These are phyloP conservation scores for Hypoxylon rickii DNA, from an alignment of 495 filamentous ascomycete species.

Conservation along the genomic window DNA sequence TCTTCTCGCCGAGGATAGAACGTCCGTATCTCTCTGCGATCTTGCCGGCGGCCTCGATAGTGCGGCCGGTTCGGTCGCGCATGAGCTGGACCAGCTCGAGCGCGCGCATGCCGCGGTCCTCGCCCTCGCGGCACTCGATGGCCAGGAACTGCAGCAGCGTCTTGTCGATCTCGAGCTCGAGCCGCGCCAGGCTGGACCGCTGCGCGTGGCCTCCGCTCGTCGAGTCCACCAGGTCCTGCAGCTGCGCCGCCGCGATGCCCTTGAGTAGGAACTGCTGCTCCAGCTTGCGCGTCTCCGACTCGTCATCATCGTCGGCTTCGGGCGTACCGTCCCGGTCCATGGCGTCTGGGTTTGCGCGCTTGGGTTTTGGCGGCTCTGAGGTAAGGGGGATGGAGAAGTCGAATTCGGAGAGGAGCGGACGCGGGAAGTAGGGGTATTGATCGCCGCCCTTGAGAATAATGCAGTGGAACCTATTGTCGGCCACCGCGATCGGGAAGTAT, in stretches of 20 bases:
- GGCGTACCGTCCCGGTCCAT: constrained; percentile 39
- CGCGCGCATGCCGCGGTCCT: constrained; percentile 92
- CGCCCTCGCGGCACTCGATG: constrained; percentile 86
- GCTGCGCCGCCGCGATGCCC: constrained; percentile 69
- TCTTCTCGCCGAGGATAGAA: constrained; percentile 81
- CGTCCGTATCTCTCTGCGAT: constrained; percentile 79
- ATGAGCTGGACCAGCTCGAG: constrained; percentile 80
- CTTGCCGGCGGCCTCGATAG: constrained; percentile 84
- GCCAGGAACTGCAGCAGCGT: constrained; percentile 86
- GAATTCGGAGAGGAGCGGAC: constrained; percentile 89
- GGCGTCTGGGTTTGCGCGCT: constrained; percentile 39
- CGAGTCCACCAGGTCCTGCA: constrained; percentile 68
- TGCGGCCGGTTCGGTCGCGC: constrained; percentile 76
- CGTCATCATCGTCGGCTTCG: constrained; percentile 41
- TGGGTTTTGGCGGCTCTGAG: constrained; percentile 44
- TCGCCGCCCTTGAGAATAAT: constrained; percentile 98
- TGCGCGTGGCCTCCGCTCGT: constrained; percentile 63
- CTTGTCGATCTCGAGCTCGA: constrained; percentile 85
- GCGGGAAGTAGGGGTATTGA: constrained; percentile 91
- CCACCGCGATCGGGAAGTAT: constrained; percentile 96
- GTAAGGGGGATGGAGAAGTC: constrained; percentile 85
- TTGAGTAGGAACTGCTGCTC: constrained; percentile 83
- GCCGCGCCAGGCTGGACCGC: constrained; percentile 66
- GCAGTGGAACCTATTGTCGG: constrained; percentile 91
- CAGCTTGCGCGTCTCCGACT: constrained; percentile 52